Evolutionary conservation across 768 basidiomycete genomes (phyloP).

Genomic region (Psilocybe tampanensis): DNA sequence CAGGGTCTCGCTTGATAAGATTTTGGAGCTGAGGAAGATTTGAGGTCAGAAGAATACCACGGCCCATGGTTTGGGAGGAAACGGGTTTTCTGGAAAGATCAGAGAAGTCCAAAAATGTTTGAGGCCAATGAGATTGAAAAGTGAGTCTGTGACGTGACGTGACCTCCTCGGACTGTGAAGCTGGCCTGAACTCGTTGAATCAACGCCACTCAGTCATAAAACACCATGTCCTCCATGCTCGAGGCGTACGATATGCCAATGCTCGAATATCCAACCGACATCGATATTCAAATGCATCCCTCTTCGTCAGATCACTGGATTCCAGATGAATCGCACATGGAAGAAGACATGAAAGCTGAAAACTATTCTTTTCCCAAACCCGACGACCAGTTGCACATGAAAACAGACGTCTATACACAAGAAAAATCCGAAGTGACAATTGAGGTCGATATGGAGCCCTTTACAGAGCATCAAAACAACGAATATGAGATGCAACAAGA

Average conservation of each 20-base stretch:
- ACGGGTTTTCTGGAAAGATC: neutral
- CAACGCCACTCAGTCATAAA: neutral
- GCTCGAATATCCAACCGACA: constrained; percentile 59
- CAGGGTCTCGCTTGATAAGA: constrained; percentile 86
- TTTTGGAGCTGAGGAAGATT: constrained; percentile 2
- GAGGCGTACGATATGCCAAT: constrained; percentile 66
- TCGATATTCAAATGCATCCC: constrained; percentile 62
- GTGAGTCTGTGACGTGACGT: neutral
- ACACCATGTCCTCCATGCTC: constrained; percentile 41
- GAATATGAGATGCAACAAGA: constrained; percentile 65
- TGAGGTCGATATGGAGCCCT: constrained; percentile 70
- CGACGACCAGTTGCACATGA: constrained; percentile 15
- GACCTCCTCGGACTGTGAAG: neutral
- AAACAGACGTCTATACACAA: constrained; percentile 18
- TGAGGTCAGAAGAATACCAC: constrained; percentile 77
- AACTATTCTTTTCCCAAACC: constrained; percentile 13
- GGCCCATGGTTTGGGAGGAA: constrained; percentile 36
- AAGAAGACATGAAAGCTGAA: constrained; percentile 45
- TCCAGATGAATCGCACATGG: constrained; percentile 58
- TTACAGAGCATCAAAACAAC: constrained; percentile 41
- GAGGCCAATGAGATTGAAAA: neutral
- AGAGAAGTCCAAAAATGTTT: neutral
- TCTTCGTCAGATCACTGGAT: constrained; percentile 53
- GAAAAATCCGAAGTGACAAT: constrained; percentile 42
- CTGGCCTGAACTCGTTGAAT: neutral